Conservation (phyloP, 2,329 filamentous ascomycete species). For the Elsinoe ampelina region DNA sequence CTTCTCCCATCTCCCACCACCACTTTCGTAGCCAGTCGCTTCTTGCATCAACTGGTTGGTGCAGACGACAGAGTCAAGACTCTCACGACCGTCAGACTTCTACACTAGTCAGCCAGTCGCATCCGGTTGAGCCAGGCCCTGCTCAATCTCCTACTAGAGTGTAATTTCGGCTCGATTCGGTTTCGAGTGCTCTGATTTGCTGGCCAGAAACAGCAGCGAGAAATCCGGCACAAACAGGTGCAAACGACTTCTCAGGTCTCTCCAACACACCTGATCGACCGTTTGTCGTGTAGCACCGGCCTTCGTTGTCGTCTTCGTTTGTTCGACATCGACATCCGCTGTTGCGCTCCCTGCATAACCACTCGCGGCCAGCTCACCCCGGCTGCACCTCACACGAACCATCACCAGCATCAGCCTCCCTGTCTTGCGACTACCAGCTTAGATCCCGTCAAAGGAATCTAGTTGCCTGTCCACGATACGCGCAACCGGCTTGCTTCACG, state of each 20-base stretch:
- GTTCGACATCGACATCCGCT: neutral
- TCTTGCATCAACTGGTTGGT: constrained; percentile 1
- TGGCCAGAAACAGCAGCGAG: constrained; percentile 3
- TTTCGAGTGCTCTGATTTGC: constrained; percentile 1
- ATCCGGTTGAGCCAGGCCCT: constrained; percentile 2
- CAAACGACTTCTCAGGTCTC: neutral
- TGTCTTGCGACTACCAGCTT: neutral
- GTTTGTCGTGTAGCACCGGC: constrained; percentile 4
- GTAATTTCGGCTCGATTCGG: constrained; percentile 8
- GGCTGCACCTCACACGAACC: neutral
- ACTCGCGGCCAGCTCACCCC: neutral
- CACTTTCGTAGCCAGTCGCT: neutral
- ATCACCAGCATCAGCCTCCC: constrained; percentile 5
- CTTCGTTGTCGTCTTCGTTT: constrained; percentile 1
- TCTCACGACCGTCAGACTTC: neutral
- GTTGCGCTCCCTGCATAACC: neutral
- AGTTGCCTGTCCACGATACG: neutral
- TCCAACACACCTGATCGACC: neutral
- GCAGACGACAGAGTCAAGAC: constrained; percentile 1
- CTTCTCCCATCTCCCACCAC: neutral
- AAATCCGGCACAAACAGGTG: neutral
- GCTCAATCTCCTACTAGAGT: neutral
- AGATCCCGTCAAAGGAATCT: neutral
- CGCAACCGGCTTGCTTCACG: neutral
- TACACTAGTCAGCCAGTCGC: neutral